A percentile compares a stretch with the other conserved stretches of the same genome.
phyloP scores from a whole-genome alignment of 345 rosid genomes.

The Alliaria petiolata region DNA sequence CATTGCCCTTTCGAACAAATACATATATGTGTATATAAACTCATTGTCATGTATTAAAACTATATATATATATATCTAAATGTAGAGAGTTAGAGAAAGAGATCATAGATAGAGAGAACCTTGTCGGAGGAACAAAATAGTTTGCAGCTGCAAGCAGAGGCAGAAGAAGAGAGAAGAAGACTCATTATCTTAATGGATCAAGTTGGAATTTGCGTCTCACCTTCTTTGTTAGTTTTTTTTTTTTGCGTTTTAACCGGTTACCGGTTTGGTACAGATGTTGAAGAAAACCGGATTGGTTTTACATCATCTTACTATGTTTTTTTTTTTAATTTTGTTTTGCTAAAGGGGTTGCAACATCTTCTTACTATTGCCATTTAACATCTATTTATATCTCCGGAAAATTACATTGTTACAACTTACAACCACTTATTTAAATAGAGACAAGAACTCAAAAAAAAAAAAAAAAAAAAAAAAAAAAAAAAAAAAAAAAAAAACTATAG shows the following conservation, averaged over 20 bases:
- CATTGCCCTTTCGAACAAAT: slow-evolving; percentile 18
- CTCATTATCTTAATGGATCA: slow-evolving; percentile 13
- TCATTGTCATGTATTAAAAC: not conserved
- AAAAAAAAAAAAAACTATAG: too few species aligned
- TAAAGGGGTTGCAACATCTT: too few species aligned
- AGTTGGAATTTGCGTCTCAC: not conserved
- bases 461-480: too few species aligned
- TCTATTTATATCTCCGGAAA: too few species aligned
- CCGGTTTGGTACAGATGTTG: slow-evolving; percentile 2
- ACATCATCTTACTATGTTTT: too few species aligned
- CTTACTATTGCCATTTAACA: too few species aligned
- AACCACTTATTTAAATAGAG: too few species aligned
- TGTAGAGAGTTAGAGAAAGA: not conserved
- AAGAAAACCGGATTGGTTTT: not conserved
- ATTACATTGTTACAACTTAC: too few species aligned
- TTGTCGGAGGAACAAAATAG: slow-evolving; percentile 6
- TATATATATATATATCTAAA: not conserved
- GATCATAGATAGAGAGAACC: slow-evolving; percentile 37
- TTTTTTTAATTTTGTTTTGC: too few species aligned
- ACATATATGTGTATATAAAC: not conserved
- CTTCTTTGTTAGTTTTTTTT: not conserved
- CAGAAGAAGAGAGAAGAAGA: slow-evolving; percentile 27
- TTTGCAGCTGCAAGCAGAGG: slow-evolving; percentile 12
- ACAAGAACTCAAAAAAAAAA: too few species aligned
- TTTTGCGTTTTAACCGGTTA: not conserved